Base-by-base conservation (phyloP, 2,329 filamentous ascomycete genomes). In the Leptographium wingfieldii region DNA sequence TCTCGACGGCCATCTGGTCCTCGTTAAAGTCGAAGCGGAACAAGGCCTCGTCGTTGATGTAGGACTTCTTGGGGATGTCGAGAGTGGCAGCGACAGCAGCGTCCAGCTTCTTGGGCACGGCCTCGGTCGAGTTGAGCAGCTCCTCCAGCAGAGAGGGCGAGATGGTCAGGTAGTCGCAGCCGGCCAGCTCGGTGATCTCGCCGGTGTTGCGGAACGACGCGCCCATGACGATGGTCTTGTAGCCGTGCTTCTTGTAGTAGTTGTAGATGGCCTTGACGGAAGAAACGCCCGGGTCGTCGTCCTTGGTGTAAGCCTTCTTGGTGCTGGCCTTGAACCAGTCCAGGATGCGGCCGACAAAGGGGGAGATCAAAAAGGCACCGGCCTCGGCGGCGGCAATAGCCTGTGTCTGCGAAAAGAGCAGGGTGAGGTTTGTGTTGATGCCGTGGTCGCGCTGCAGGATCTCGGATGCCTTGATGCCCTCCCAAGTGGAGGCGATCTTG, bases 11-110 rank as follows among this genome's bases (percentile, higher is more conserved):
- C 94, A 99, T 99, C 76, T 92, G 88, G 72, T 99, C 91, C 83
- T 99, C 94, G 83, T 99, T 99, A 86, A 99, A 96, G 78, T 92
- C 88, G 81, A 96, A 99, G 75, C 94, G 91, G 92, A 97, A 99
- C 56, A 77, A 71, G 59, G 91, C 70, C 84, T 99, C 94, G 76
- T 94, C 80, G 72, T 87, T 84, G 76, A 99, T 87, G 84, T 96
- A 99, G 61, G 79, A 79, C 81, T 88, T 89, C 88, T 91, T 95
- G 80, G 87, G 77, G 67, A 99, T 83, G 76, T 94, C 76, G 66
- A 94, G 82, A 60, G 77, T 73, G 66, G 74, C 63, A 63, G 92
- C 91, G 61, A 73, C 71, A 55, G 81, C 72, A 57, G 90, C 79
- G 69, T 92, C 83, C 64, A 99, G 89, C 86, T 97, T 99, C 87